These are phyloP conservation scores for Lactifluus piperatus DNA, from an alignment of 768 basidiomycete genomes.

Conservation along the genomic window DNA sequence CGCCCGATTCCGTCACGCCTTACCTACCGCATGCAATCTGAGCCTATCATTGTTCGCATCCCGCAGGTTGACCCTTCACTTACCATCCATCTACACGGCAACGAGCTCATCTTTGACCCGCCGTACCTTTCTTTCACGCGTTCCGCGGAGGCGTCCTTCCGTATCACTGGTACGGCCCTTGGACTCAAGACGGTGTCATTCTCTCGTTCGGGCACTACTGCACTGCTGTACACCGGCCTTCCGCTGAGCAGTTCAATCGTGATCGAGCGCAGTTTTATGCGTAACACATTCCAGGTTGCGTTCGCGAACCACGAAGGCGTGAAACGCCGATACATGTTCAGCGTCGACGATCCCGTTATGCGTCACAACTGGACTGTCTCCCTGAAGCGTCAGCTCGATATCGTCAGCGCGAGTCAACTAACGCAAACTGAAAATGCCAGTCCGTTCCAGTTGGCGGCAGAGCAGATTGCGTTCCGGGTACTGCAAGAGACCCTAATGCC, in stretches of 20 bases:
- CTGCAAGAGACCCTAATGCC: constrained; percentile 77
- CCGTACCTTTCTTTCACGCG: constrained; percentile 70
- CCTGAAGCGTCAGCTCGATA: constrained; percentile 58
- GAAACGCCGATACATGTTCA: constrained; percentile 92
- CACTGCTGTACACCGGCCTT: constrained; percentile 72
- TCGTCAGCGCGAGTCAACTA: constrained; percentile 29
- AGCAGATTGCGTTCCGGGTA: constrained; percentile 70
- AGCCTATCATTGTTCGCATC: constrained; percentile 78
- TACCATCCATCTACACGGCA: constrained; percentile 75
- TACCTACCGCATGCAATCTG: constrained; percentile 83
- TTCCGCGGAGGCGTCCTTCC: constrained; percentile 78
- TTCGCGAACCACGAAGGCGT: constrained; percentile 59
- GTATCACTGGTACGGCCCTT: constrained; percentile 77
- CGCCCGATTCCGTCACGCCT: constrained; percentile 67
- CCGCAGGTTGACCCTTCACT: constrained; percentile 80
- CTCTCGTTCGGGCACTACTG: constrained; percentile 75
- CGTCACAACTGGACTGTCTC: constrained; percentile 67
- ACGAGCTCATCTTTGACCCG: constrained; percentile 85
- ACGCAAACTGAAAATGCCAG: constrained; percentile 25
- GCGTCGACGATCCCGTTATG: constrained; percentile 70
- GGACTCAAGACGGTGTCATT: constrained; percentile 80
- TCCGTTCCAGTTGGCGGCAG: constrained; percentile 55
- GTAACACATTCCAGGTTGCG: constrained; percentile 89
- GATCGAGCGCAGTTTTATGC: constrained; percentile 92
- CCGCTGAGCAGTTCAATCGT: constrained; percentile 69